Base-by-base conservation (phyloP, 495 filamentous ascomycete genomes). In the Tuber umbilicatum region DNA sequence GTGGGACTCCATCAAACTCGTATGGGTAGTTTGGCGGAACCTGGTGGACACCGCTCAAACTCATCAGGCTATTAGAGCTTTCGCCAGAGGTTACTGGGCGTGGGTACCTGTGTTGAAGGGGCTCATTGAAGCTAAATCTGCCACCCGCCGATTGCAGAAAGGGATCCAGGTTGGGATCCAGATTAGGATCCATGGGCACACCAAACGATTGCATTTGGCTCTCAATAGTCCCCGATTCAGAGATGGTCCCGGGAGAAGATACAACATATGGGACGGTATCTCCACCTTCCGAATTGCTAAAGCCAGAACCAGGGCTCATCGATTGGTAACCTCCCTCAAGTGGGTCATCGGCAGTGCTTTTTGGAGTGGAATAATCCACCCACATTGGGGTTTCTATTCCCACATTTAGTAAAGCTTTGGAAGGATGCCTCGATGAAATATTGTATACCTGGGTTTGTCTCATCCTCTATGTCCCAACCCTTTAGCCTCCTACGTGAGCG, bases 401-500 rank as follows among this genome's bases (percentile, higher is more conserved):
- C 55, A 35, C 14, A 16, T 64, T 64, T 64, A 64, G 55, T 31
- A 64, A 7, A 64, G 55, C 55, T 64, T 64, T 31, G 27, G 55
- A 35, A 35, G 55, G 35, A 64, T 35, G 6, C 27, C 31, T 31
- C 17, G 55, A 16, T 27, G 55, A 35, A 64, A 64, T 35, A 17
- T 64, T 17, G 31, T 64, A 64, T 64, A 64, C 55, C 55, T 35
- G 55, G 55, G 55, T 64, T 64, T 27, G 55, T 35, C 55, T 64
- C 55, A 31, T 64, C 55, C 27, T 64, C 55, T 64, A 35, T 35
- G 9, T 64, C 55, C 55, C 55, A 64, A 14, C 35, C 55, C 17
- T 64, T 64, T 27, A 50, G 21, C 41, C 67, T 55, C 60, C 70
- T 71, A n/a, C 74, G 70, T 40, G 70, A 50, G 55, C 75, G 72